phyloP scores from a whole-genome alignment of 192 early-diverging fungal species.

The Lunasporangiospora selenospora region DNA sequence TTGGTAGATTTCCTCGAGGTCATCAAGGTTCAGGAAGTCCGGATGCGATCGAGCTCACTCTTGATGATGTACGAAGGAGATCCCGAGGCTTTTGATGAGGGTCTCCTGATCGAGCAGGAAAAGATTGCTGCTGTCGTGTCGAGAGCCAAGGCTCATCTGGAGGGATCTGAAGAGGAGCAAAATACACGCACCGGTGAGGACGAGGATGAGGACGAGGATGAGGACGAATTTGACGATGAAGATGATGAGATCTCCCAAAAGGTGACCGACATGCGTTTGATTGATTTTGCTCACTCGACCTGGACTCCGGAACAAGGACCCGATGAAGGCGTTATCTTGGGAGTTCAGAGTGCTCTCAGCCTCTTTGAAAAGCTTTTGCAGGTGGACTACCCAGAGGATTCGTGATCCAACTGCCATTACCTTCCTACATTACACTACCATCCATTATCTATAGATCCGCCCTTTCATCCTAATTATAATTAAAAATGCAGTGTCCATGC shows the following conservation, averaged over 20 bases:
- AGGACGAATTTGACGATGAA: constrained; percentile 43
- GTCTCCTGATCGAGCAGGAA: constrained; percentile 52
- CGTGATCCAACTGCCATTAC: no score
- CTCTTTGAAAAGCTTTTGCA: constrained; percentile 57
- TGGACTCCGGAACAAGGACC: constrained; percentile 66
- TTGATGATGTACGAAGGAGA: constrained; percentile 86
- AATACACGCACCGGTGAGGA: constrained; percentile 10
- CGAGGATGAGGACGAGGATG: constrained; percentile 11
- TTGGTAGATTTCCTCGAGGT: constrained; percentile 62
- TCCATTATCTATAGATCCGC: no score
- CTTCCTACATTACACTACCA: no score
- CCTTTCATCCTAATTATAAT: no score
- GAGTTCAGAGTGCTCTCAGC: constrained; percentile 63
- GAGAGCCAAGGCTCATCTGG: constrained; percentile 37
- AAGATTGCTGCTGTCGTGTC: constrained; percentile 24
- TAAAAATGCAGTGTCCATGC: no score
- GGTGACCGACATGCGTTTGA: constrained; percentile 71
- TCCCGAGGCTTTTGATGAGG: constrained; percentile 53
- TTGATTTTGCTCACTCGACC: constrained; percentile 92
- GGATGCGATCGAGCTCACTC: constrained; percentile 78
- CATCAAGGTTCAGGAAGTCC: constrained; percentile 57
- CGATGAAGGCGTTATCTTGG: constrained; percentile 74
- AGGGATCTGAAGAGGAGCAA: constrained; percentile 23
- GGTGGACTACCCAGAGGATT: constrained; percentile 18
- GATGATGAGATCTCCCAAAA: constrained; percentile 48